These are phyloP conservation scores for Geranium brycei DNA, from an alignment of 345 rosid species.

Conservation along the genomic window DNA sequence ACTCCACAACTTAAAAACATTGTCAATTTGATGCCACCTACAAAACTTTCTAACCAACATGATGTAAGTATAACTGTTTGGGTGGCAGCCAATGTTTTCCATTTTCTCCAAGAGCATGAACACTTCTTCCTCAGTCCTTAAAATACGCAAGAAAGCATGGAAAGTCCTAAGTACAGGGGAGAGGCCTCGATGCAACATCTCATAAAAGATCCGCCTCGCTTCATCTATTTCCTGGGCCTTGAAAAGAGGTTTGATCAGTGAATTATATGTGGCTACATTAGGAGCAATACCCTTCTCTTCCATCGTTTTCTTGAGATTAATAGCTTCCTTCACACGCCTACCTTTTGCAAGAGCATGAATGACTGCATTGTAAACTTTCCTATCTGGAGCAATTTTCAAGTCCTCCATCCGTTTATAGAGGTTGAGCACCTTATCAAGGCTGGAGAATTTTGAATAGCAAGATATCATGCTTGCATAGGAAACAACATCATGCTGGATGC, in stretches of 20 bases:
- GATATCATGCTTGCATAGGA: constrained; percentile 61
- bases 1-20: constrained; percentile 57
- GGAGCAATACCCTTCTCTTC: constrained; percentile 59
- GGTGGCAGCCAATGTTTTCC: constrained; percentile 58
- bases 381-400: constrained; percentile 50
- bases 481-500: constrained; percentile 50
- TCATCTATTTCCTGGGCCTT: constrained; percentile 44
- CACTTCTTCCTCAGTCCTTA: constrained; percentile 52
- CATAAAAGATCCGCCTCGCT: constrained; percentile 47
- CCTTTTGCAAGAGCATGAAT: constrained; percentile 72
- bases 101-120: constrained; percentile 65
- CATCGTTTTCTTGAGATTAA: constrained; percentile 52
- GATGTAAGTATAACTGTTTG: constrained; percentile 58
- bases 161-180: constrained; percentile 54
- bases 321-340: constrained; percentile 56
- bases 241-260: constrained; percentile 70
- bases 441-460: constrained; percentile 68
- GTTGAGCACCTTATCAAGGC: constrained; percentile 55
- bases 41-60: constrained; percentile 83
- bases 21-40: constrained; percentile 68
- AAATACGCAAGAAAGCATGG: constrained; percentile 60
- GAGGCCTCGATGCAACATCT: constrained; percentile 46
- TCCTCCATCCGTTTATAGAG: constrained; percentile 53
- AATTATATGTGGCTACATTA: constrained; percentile 64
- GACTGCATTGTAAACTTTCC: constrained; percentile 76